Base-by-base conservation (phyloP, 108 stramenopile species). In the Mediolabrus comicus region DNA sequence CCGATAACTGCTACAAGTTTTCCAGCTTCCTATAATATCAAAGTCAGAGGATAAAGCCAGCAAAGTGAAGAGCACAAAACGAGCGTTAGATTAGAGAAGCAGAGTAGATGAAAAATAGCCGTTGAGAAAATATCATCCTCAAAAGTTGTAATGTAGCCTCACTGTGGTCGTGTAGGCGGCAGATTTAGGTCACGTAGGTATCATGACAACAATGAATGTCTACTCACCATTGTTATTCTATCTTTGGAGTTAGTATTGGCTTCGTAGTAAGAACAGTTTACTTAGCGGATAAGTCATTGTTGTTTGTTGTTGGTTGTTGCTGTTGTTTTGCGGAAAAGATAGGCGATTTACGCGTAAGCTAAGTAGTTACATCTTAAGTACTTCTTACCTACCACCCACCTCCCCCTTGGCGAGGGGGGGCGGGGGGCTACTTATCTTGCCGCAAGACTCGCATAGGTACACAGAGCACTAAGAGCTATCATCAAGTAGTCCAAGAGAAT, bases 1-100 rank as follows among this genome's bases (percentile, higher is more conserved):
- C 92, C 95, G 65, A 95, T 95, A 7, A 95, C 85, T 38, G 95
- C 95, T 74, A 95, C 89, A 53, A 95, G 81, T 69, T 95, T 95
- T 88, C 95, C 95, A 39, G 83, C 89, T 65, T 92, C 90, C 95
- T 94, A 63, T 3, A 39, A 67, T 11, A 4, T 0, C n/a, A 31
- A 16, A 17, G n/a, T n/a, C n/a, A n/a, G n/a, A n/a, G n/a, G n/a
- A n/a, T n/a, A n/a, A 0, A 57, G 32, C 5, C 9, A 16, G 56
- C n/a, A 30, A 2, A 30, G 9, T 9, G n/a, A 14, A 57, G 56
- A 32, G 39, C 39, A 13, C 12, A 32, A 57, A 33, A 57, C 16
- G 56, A 57, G 8, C 17, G 19, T 49, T 49, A 22, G 46, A 43
- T 17, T 22, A 22, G 46, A 10, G 10, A 49, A 49, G 46, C 1